phyloP scores from a whole-genome alignment of 176 grass and related monocot species.

The Carex myosuroides region DNA sequence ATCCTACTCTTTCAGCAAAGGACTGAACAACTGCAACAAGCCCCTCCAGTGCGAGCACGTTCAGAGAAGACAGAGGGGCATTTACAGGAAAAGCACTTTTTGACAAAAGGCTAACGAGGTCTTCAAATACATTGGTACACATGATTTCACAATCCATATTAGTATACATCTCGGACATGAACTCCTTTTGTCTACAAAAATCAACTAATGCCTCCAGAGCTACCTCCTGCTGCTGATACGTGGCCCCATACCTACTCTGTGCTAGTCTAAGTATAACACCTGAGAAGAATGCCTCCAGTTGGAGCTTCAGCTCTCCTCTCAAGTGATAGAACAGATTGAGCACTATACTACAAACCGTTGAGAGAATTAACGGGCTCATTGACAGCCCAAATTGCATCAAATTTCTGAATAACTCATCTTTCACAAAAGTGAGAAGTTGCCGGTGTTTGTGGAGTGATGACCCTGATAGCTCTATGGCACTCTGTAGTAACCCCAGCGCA shows the following conservation, averaged over 20 bases:
- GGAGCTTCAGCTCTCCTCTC: conserved; percentile 75
- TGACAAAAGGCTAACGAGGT: conserved; percentile 81
- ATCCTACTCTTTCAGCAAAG: conserved; percentile 65
- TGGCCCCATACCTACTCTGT: conserved; percentile 72
- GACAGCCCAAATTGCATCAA: conserved; percentile 96
- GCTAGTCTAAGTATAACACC: conserved; percentile 87
- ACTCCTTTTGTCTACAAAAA: conserved; percentile 92
- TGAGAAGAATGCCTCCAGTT: conserved; percentile 92
- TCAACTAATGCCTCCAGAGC: conserved; percentile 88
- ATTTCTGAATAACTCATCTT: conserved; percentile 86
- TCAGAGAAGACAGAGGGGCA: conserved; percentile 69
- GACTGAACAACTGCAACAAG: conserved; percentile 68
- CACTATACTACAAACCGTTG: conserved; percentile 85
- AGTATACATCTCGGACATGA: conserved; percentile 97
- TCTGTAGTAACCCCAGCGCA: conserved; percentile 83
- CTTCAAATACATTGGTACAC: conserved; percentile 93
- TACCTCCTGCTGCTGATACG: conserved; percentile 95
- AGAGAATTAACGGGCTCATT: conserved; percentile 85
- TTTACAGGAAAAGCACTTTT: conserved; percentile 93
- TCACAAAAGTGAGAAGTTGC: conserved; percentile 68
- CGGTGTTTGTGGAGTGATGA: conserved; percentile 50
- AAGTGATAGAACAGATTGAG: conserved; percentile 89
- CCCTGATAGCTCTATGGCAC: conserved; percentile 61
- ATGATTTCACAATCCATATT: conserved; percentile 97
- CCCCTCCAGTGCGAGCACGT: conserved; percentile 89